Percentiles rank a stretch among this genome's conserved stretches.
phyloP scores from a whole-genome alignment of 352 stramenopile species.

The Phytopythium montanum region DNA sequence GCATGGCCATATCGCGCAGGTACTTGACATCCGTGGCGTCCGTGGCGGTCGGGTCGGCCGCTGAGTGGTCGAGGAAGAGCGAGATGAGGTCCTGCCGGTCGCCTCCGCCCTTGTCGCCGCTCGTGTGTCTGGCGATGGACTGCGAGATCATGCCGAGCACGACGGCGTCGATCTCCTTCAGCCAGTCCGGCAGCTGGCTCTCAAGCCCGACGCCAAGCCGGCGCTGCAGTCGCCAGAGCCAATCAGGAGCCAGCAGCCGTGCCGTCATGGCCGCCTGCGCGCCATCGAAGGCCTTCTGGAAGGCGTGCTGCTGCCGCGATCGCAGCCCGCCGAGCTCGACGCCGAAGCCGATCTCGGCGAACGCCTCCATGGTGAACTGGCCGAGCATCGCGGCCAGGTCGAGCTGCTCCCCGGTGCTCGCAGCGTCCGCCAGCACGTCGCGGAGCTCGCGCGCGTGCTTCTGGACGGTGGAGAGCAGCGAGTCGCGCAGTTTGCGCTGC shows the following conservation, averaged over 20 bases:
- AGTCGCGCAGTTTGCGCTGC: constrained; percentile 24
- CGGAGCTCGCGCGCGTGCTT: constrained; percentile 25
- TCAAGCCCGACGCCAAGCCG: constrained; percentile 14
- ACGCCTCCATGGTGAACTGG: constrained; percentile 17
- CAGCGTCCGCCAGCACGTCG: constrained; percentile 25
- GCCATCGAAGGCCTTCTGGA: constrained; percentile 14
- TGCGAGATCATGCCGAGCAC: constrained; percentile 13
- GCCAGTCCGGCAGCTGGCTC: constrained; percentile 5
- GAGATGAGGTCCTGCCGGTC: constrained; percentile 14
- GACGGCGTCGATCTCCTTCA: constrained; percentile 10
- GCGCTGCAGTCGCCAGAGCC: constrained; percentile 18
- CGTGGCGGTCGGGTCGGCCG: not conserved
- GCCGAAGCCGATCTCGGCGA: constrained; percentile 18
- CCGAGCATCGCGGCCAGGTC: constrained; percentile 11
- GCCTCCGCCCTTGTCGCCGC: not conserved
- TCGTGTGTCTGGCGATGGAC: constrained; percentile 4
- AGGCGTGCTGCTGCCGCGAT: constrained; percentile 9
- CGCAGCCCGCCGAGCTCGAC: constrained; percentile 11
- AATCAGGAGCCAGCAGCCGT: constrained; percentile 8
- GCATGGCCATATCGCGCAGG: constrained; percentile 46
- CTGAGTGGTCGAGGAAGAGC: constrained; percentile 15
- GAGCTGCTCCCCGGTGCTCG: not conserved
- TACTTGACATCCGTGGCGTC: constrained; percentile 8
- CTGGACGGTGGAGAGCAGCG: constrained; percentile 28
- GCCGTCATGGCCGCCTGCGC: constrained; percentile 4